Conservation (phyloP, 2,329 filamentous ascomycete species). For the Penicillium decumbens region DNA sequence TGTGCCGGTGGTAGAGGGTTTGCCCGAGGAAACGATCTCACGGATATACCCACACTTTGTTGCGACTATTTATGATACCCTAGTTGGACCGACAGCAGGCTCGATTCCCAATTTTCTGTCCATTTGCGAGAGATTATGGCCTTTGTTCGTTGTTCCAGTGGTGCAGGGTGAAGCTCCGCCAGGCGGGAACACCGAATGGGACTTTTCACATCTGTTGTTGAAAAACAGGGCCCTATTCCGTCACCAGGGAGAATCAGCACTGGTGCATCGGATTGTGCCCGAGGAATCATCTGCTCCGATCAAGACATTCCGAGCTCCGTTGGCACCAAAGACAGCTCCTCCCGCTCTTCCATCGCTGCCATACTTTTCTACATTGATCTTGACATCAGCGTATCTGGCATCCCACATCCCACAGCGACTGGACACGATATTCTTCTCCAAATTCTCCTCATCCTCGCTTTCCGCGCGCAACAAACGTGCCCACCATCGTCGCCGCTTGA, state of each 20-base stretch:
- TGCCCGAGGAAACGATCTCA: slow-evolving; percentile 25
- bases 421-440: slow-evolving; percentile 49
- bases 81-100: slow-evolving; percentile 73
- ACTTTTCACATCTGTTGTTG: slow-evolving; percentile 79
- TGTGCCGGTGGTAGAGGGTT: slow-evolving; percentile 36
- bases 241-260: slow-evolving; percentile 42
- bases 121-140: slow-evolving; percentile 74
- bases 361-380: slow-evolving; percentile 45
- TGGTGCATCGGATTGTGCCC: slow-evolving; percentile 41
- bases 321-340: slow-evolving; percentile 23
- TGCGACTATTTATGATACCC: slow-evolving; percentile 78
- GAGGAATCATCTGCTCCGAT: slow-evolving; percentile 23
- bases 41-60: slow-evolving; percentile 63
- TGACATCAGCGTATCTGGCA: slow-evolving; percentile 47
- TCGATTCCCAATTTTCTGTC: slow-evolving; percentile 69
- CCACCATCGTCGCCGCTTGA: slow-evolving; percentile 41
- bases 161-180: slow-evolving; percentile 57
- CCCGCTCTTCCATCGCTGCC: slow-evolving; percentile 39
- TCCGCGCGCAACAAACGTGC: slow-evolving; percentile 44
- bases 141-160: slow-evolving; percentile 74
- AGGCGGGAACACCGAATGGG: slow-evolving; percentile 54
- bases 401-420: slow-evolving; percentile 45
- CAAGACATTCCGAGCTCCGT: slow-evolving; percentile 15
- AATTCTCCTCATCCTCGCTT: slow-evolving; percentile 43
- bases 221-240: slow-evolving; percentile 45